These are phyloP conservation scores for Passiflora organensis DNA, from an alignment of 345 rosid species.

Conservation along the genomic window DNA sequence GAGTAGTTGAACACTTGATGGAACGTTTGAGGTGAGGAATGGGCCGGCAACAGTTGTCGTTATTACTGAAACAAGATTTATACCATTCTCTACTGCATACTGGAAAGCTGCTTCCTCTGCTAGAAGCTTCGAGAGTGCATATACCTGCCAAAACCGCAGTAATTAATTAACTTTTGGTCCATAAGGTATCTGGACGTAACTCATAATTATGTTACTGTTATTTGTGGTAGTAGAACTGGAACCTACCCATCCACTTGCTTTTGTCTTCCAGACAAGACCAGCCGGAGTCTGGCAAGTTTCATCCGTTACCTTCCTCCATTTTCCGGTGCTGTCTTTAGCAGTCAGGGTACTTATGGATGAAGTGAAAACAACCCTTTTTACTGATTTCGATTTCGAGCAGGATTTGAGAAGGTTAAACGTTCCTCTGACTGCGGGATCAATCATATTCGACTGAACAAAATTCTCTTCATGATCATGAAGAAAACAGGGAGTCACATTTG, in stretches of 20 bases:
- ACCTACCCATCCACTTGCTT: slow-evolving; percentile 79
- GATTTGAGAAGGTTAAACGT: slow-evolving; percentile 64
- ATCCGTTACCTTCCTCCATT: slow-evolving; percentile 56
- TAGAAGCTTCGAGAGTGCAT: slow-evolving; percentile 58
- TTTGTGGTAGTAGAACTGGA: not conserved
- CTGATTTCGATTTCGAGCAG: slow-evolving; percentile 58
- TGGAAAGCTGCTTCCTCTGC: slow-evolving; percentile 77
- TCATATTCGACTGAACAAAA: slow-evolving; percentile 44
- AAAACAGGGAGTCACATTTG: not conserved
- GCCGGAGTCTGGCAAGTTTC: slow-evolving; percentile 59
- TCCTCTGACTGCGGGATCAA: slow-evolving; percentile 62
- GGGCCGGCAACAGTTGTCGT: slow-evolving; percentile 74
- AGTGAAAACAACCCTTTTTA: slow-evolving; percentile 73
- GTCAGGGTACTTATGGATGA: slow-evolving; percentile 82
- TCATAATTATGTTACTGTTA: not conserved
- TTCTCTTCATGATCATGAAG: slow-evolving; percentile 32
- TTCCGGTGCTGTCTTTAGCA: slow-evolving; percentile 50
- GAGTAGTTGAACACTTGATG: slow-evolving; percentile 71
- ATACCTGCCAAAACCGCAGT: slow-evolving; percentile 41
- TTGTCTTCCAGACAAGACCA: slow-evolving; percentile 45
- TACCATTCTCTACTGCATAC: slow-evolving; percentile 48
- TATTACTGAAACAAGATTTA: slow-evolving; percentile 64
- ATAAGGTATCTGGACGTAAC: no score
- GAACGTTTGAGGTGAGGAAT: slow-evolving; percentile 52
- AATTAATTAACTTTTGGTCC: no score